Percentiles rank a stretch among this genome's conserved stretches.
These are phyloP conservation scores for Diaporthe caulivora DNA, from an alignment of 2,329 filamentous ascomycete species.

Conservation along the genomic window DNA sequence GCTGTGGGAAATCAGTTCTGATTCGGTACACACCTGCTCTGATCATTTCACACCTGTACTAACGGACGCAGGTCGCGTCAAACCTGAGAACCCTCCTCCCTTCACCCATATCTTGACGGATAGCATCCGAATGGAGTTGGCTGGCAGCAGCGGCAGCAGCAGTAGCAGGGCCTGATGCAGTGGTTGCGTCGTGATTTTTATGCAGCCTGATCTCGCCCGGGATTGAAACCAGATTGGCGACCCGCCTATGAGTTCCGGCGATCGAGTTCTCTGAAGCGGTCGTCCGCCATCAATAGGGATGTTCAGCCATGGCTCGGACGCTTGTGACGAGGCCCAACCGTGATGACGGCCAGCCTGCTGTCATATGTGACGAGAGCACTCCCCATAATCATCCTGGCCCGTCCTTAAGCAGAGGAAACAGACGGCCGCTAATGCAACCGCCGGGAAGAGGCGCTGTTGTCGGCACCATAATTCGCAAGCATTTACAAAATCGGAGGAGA, in stretches of 20 bases:
- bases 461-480: conserved; percentile 24
- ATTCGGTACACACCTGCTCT: conserved; percentile 28
- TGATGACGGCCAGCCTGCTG: not conserved
- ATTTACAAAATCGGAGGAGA: conserved; percentile 4
- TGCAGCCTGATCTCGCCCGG: conserved; percentile 23
- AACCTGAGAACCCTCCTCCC: conserved; percentile 15
- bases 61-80: conserved; percentile 36
- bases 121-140: conserved; percentile 13
- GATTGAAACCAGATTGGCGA: conserved; percentile 29
- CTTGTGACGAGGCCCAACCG: not conserved
- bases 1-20: not conserved
- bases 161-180: conserved; percentile 9
- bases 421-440: conserved; percentile 27
- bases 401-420: not conserved
- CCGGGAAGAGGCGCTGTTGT: not conserved
- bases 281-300: not conserved
- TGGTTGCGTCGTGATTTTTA: not conserved
- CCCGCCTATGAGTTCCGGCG: conserved; percentile 14
- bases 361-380: conserved; percentile 9
- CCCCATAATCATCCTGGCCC: conserved; percentile 14
- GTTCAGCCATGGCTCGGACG: not conserved
- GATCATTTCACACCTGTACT: conserved; percentile 35
- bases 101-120: not conserved
- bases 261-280: conserved; percentile 4
- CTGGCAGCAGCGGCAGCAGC: not conserved